phyloP scores from a whole-genome alignment of 1,139 yeast species.

The Insectozyma bohioensis region DNA sequence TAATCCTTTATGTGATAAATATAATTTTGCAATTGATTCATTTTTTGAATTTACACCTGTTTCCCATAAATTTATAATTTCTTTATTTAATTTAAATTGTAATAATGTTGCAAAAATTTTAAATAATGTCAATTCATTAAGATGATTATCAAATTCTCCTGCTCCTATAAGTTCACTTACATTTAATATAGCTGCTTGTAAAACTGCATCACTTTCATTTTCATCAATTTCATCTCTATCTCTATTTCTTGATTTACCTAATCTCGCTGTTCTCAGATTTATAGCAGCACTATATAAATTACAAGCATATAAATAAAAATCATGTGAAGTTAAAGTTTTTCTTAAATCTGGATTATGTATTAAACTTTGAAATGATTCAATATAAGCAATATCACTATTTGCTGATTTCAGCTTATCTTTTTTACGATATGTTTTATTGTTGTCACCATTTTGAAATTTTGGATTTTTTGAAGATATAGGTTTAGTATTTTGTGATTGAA shows the following conservation, averaged over 20 bases:
- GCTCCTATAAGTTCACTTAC: conserved; percentile 31
- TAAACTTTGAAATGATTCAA: too few species aligned
- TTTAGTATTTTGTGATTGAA: too few species aligned
- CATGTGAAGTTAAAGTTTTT: conserved; percentile 21
- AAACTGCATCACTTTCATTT: conserved; percentile 29
- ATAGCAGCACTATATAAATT: conserved; percentile 9
- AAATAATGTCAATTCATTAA: conserved; percentile 28
- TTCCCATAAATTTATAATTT: conserved; percentile 45
- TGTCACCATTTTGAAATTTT: too few species aligned
- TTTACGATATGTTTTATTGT: too few species aligned
- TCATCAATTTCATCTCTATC: conserved; percentile 39
- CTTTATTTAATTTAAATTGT: conserved; percentile 36
- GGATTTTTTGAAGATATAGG: too few species aligned
- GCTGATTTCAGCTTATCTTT: too few species aligned
- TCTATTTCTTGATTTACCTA: conserved; percentile 27
- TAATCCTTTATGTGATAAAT: conserved; percentile 56
- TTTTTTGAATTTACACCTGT: conserved; percentile 36
- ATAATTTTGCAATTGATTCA: conserved; percentile 23
- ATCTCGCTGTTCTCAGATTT: conserved; percentile 10
- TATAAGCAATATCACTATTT: too few species aligned
- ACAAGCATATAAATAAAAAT: conserved; percentile 26
- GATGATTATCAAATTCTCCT: conserved; percentile 31
- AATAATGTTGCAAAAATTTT: conserved; percentile 22
- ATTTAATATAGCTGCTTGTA: conserved; percentile 35
- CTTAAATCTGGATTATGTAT: conserved; percentile 32